phyloP scores from a whole-genome alignment of 306 rosid genomes.

The Casuarina equisetifolia region DNA sequence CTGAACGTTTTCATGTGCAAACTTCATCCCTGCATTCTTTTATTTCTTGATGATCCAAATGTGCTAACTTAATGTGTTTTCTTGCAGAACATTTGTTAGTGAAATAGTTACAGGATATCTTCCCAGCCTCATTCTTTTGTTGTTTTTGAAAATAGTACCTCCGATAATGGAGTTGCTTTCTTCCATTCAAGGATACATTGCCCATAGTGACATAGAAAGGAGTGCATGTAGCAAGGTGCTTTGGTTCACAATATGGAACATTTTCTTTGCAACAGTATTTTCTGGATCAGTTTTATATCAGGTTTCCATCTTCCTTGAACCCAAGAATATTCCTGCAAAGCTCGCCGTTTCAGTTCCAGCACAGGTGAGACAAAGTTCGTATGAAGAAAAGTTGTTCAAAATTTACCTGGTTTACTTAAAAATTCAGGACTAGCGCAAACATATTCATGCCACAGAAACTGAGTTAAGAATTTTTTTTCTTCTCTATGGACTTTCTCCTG shows the following conservation, averaged over 20 bases:
- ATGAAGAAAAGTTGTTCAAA: slow-evolving; percentile 8
- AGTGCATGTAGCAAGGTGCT: slow-evolving; percentile 87
- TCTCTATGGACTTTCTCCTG: neutral
- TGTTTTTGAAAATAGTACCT: slow-evolving; percentile 77
- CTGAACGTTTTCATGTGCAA: slow-evolving; percentile 12
- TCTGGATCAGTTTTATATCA: slow-evolving; percentile 70
- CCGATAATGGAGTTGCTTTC: slow-evolving; percentile 86
- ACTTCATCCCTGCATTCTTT: slow-evolving; percentile 14
- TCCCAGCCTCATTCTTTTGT: slow-evolving; percentile 87
- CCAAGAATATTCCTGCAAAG: slow-evolving; percentile 64
- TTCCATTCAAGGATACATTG: slow-evolving; percentile 86
- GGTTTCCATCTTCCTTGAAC: slow-evolving; percentile 62
- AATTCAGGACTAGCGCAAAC: neutral
- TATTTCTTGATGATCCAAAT: slow-evolving; percentile 12
- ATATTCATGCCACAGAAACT: slow-evolving; percentile 1
- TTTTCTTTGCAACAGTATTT: slow-evolving; percentile 86
- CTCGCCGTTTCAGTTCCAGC: slow-evolving; percentile 82
- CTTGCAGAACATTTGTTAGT: slow-evolving; percentile 69
- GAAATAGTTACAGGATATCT: slow-evolving; percentile 90
- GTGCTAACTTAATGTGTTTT: slow-evolving; percentile 31
- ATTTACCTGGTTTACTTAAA: slow-evolving; percentile 2
- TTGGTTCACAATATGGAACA: slow-evolving; percentile 94
- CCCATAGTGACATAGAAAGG: slow-evolving; percentile 71
- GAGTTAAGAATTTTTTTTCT: neutral
- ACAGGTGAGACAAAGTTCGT: slow-evolving; percentile 63